Evolutionary conservation across 768 basidiomycete species (phyloP), one percentile per base, ranked within the genome.

Genomic region (Cyclocybe aegerita): DNA sequence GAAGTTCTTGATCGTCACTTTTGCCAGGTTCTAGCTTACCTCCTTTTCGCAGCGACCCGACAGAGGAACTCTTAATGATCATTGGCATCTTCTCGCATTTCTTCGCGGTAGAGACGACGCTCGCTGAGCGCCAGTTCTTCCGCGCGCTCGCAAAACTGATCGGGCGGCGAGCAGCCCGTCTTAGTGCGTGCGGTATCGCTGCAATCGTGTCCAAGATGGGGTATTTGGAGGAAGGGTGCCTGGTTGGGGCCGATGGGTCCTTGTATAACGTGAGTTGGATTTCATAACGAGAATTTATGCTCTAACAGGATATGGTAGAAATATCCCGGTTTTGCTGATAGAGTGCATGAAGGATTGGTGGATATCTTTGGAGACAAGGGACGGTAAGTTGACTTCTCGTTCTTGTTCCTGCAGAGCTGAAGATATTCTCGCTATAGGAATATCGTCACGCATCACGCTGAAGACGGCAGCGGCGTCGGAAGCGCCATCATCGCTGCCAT

Each of bases 291-390:
- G 34, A 5, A 23, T 23, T 23, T 23, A 23, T 23, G 23, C 23
- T 23, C 23, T 23, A 23, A 23, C n/a, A n/a, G 23, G 23, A 23
- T 23, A n/a, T 23, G 23, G 11, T 51, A 98, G 93, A 97, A 98
- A 91, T 98, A 98, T 70, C 97, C 97, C 31, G 84, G 88, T 35
- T 99, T 98, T 64, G 82, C 94, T 34, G 91, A 98, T 57, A 78
- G 93, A 51, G 85, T 98, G 49, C 93, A 97, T 59, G 86, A 95
- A 65, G 97, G 94, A 10, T 70, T 99, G 51, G 79, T 87, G 37
- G 97, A 98, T 64, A 86, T 99, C 53, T 97, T 98, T 64, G 97
- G 97, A 9, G 94, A 97, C 57, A 93, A 92, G 75, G 97, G 94
- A 63, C 81, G 84, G 90, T 90, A 57, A 60, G 88, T 75, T 23